A percentile compares a stretch with the other conserved stretches of the same genome.
Conservation (phyloP, 169 alveolate genomes). For the Plasmodium gallinaceum region DNA sequence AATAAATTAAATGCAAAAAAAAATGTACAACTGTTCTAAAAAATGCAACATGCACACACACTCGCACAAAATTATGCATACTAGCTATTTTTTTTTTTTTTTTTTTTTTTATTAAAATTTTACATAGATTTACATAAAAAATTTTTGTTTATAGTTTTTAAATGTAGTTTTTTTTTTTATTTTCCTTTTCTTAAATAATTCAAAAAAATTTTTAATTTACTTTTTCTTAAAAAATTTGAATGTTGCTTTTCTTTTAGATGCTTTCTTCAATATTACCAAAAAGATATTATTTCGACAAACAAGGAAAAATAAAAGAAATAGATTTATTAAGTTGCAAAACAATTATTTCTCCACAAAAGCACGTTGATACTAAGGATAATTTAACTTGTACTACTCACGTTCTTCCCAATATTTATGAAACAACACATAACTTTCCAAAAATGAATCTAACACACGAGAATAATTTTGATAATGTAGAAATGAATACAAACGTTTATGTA, state of each 20-base stretch:
- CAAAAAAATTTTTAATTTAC: neutral
- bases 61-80: slow-evolving; percentile 13
- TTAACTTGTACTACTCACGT: slow-evolving; percentile 43
- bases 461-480: slow-evolving; percentile 21
- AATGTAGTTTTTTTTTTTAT: slow-evolving; percentile 3
- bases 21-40: slow-evolving; percentile 10
- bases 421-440: slow-evolving; percentile 11
- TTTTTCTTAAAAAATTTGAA: neutral
- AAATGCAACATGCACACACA: slow-evolving; percentile 31
- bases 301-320: slow-evolving; percentile 48
- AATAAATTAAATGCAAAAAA: slow-evolving; percentile 4
- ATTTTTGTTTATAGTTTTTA: neutral
- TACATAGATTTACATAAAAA: neutral
- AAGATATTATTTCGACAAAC: slow-evolving; percentile 48
- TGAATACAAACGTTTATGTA: slow-evolving; percentile 29
- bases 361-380: slow-evolving; percentile 27
- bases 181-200: slow-evolving; percentile 4
- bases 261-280: slow-evolving; percentile 55
- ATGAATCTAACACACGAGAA: slow-evolving; percentile 44
- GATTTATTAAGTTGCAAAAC: slow-evolving; percentile 48
- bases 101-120: neutral
- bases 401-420: slow-evolving; percentile 31
- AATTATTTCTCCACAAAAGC: slow-evolving; percentile 21
- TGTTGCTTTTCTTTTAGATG: slow-evolving; percentile 40
- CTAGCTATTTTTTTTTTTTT: slow-evolving; percentile 43